Conservation (phyloP, 2,329 filamentous ascomycete genomes). For the Clonostachys rosea region DNA sequence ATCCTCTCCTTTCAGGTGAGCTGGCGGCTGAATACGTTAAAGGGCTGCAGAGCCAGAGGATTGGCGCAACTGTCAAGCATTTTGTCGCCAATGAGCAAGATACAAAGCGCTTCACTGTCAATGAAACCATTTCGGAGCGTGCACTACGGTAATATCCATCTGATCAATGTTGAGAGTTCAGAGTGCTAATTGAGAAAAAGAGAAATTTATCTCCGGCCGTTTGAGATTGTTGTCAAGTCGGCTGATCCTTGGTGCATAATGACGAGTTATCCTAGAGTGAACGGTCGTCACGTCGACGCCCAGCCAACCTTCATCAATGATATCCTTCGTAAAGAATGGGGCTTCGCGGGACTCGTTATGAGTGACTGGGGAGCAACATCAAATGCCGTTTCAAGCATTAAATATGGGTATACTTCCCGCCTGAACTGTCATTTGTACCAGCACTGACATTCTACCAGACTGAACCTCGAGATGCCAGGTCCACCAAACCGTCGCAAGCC, state of each 20-base stretch:
- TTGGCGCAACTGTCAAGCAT: conserved; percentile 39
- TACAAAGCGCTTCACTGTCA: conserved; percentile 17
- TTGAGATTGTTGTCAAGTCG: conserved; percentile 35
- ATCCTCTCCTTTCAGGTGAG: conserved; percentile 71
- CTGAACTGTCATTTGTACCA: no score
- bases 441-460: neutral
- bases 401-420: conserved; percentile 5
- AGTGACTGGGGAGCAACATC: conserved; percentile 37
- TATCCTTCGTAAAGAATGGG: conserved; percentile 36
- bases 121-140: conserved; percentile 19
- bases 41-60: conserved; percentile 49
- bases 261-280: conserved; percentile 40
- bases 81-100: conserved; percentile 37
- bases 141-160: conserved; percentile 10
- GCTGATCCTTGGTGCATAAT: conserved; percentile 35
- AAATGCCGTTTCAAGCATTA: conserved; percentile 21
- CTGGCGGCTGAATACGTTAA: conserved; percentile 68
- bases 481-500: conserved; percentile 16
- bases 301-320: conserved; percentile 18
- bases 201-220: conserved; percentile 36
- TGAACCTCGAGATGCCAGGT: conserved; percentile 28
- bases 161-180: no score
- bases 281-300: conserved; percentile 31
- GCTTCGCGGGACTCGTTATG: conserved; percentile 37
- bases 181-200: no score